Base-by-base conservation (phyloP, 495 filamentous ascomycete genomes). In the Penicillium coprophilum region DNA sequence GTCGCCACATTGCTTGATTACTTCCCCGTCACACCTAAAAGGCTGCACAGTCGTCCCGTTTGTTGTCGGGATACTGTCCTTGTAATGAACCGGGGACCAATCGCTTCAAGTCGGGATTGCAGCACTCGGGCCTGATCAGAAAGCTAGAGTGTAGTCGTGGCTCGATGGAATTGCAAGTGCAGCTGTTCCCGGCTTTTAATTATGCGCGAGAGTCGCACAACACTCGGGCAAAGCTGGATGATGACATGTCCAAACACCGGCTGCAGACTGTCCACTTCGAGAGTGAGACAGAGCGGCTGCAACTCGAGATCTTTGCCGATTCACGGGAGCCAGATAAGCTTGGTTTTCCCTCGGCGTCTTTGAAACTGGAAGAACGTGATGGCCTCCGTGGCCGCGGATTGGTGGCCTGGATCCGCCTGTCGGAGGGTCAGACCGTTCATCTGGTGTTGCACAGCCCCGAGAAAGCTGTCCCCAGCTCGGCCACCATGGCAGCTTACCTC, bases 1-100 rank as follows among this genome's bases (percentile, higher is more conserved):
- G 86, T 88, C 0, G 80, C 87, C 1, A 85, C 85, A n/a, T 61
- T 89, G 31, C 69, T 86, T 31, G 87, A 90, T 62, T 90, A 87
- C 72, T 90, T 90, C 50, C 87, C 87, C 0, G 69, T 76, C 30
- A 61, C 62, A 1, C 63, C 63, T 19, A 62, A 61, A 67, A 71
- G 39, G 46, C 34, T 19, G 31, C 56, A 17, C 59, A 64, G 48
- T 53, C 67, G 17, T 56, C 61, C 6, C 60, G 69, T 38, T 24
- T 66, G 32, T 48, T 70, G 45, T 70, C 70, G n/a, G 71, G 69
- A n/a, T 76, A 69, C 45, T 74, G 71, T 55, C 64, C 64, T 17
- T 73, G 73, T 60, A 71, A 68, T 39, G 68, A 72, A 28, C 53
- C 59, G 17, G 67, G 60, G 1, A 56, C 51, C 20, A 70, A 73